Base-by-base conservation (phyloP, 805 yeast species). In the Cyberlindnera galapagoensis region DNA sequence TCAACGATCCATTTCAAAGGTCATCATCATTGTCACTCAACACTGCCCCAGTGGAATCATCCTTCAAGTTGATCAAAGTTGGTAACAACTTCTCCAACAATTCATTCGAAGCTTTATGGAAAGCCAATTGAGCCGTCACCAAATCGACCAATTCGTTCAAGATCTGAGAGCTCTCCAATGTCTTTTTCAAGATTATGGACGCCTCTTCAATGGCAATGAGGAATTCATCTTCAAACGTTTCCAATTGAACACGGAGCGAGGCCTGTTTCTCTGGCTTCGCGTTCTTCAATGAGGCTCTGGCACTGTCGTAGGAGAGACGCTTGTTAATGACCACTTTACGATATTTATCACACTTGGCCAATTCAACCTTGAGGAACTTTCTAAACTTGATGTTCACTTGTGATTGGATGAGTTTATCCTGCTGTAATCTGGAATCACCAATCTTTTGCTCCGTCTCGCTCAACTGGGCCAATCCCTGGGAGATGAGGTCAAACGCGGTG, bases 161-260 rank as follows among this genome's bases (percentile, higher is more conserved):
- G 12, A 87, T 80, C 46, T 75, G 71, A 14, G 87, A 76, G 35
- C 76, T 67, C 36, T 78, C 77, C 44, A 85, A 71, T 18, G 81
- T 88, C 52, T 79, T 77, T 62, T 79, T 84, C 88, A 85, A 80
- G 38, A 80, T 74, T 24, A 76, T 64, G 34, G 84, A 85, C 24
- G 94, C 92, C 51, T 81, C 92, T 61, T 85, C 95, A 21, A 86
- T 86, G 16, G 88, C 80, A 46, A 82, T 84, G 28, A 92, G 94
- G 56, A 85, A 85, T 51, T 81, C 88, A 51, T 85, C 95, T 62
- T 85, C 95, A 31, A 85, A 76, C 40, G 78, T 73, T 59, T 85
- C 94, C 71, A 85, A 78, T 42, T 76, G 72, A 30, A 78, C 81
- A 49, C 88, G 69, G 39, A 80, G 70, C 30, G 76, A 76, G 12